Evolutionary conservation across 1,139 yeast species (phyloP), one percentile per base, ranked within the genome.

Genomic region (Lodderomyces theae): DNA sequence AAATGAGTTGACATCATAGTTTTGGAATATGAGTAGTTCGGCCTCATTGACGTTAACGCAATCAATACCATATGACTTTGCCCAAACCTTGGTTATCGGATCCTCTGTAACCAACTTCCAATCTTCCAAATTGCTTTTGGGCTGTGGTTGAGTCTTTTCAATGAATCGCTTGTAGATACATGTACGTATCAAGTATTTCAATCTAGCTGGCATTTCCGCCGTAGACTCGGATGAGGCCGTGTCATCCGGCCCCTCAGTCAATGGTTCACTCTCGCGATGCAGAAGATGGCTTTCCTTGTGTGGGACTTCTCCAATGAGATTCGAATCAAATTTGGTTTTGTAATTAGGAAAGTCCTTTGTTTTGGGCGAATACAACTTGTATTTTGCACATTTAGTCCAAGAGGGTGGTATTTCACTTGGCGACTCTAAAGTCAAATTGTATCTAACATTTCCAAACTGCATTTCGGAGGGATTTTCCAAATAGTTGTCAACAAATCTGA

Each of bases 71-170:
- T 66, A 80, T 45, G 81, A 68, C 35, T 62, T 60, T n/a, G 75
- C 69, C 85, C 86, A 80, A 6, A 74, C 66, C 32, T 65, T 64
- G 5, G 80, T 70, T 4, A 72, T 63, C 1, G 70, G 53, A 47
- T 80, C 84, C 53, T 80, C 86, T 2, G 82, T 72, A 4, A 79
- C 68, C 23, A 79, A 57, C 36, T 61, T 61, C 85, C 85, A 80
- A 25, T 66, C 57, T 34, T 64, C 63, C 5, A 48, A 43, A 3
- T 49, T 43, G 19, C 47, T 43, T 10, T 38, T 38, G 13, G 41
- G 24, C 11, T 28, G 37, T 23, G 40, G 33, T 6, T 25, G 35
- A 15, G 36, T 29, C 16, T 51, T 54, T 40, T 74, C 77, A 30
- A 72, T 47, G 43, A 56, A 70, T 34, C 61, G 60, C 52, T 77